Evolutionary conservation across 2,329 filamentous ascomycete species (phyloP).

Genomic region (Cladosporium sp.): DNA sequence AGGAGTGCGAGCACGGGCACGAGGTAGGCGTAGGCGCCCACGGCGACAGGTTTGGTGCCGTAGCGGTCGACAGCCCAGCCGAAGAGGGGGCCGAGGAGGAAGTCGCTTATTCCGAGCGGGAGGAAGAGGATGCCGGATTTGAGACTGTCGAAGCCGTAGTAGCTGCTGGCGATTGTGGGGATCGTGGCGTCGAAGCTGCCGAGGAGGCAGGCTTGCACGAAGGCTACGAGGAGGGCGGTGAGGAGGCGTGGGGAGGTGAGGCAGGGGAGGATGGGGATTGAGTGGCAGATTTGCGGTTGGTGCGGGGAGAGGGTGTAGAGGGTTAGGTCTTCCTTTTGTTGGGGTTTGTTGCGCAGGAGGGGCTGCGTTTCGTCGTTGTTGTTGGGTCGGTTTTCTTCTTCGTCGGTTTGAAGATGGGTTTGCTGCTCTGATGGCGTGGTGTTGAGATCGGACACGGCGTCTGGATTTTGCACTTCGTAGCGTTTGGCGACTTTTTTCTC

Average conservation of each 20-base stretch:
- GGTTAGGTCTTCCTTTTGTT: constrained; percentile 28
- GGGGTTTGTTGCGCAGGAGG: constrained; percentile 32
- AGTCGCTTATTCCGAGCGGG: constrained; percentile 40
- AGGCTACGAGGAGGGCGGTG: constrained; percentile 37
- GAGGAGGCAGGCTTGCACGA: constrained; percentile 41
- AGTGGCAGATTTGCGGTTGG: constrained; percentile 36
- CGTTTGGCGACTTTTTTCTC: constrained; percentile 56
- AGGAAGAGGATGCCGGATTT: constrained; percentile 44
- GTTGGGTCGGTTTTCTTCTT: too few species aligned
- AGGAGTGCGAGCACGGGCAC: constrained; percentile 41
- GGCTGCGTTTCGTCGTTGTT: constrained; percentile 34
- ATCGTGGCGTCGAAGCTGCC: constrained; percentile 47
- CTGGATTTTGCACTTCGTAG: constrained; percentile 31
- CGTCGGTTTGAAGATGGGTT: neutral
- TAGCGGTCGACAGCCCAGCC: constrained; percentile 46
- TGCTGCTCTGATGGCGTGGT: constrained; percentile 6
- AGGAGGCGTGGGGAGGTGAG: constrained; percentile 39
- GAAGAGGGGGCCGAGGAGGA: constrained; percentile 44
- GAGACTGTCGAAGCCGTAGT: constrained; percentile 43
- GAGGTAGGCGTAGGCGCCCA: constrained; percentile 41
- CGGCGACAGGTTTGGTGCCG: constrained; percentile 41
- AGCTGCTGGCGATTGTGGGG: constrained; percentile 40
- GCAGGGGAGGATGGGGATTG: constrained; percentile 47
- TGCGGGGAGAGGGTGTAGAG: constrained; percentile 43
- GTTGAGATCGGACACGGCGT: constrained; percentile 10